Evolutionary conservation across 352 stramenopile species (phyloP), one percentile per base, ranked within the genome.

Genomic region (Hyaloperonospora brassicae): DNA sequence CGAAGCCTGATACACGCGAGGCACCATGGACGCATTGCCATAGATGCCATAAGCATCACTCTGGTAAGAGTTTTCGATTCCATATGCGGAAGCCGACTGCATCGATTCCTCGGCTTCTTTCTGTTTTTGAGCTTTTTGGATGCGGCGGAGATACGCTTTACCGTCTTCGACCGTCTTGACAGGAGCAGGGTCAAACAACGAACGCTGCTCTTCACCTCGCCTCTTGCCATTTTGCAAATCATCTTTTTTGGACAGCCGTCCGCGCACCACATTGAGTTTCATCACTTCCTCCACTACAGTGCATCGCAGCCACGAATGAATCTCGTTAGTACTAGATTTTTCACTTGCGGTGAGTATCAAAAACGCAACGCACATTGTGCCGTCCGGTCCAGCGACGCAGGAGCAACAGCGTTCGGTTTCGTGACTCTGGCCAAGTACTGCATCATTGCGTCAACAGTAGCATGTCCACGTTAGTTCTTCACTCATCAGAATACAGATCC

Each of bases 1-100:
- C 25, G 81, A 87, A 22, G 81, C 81, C 65, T 92, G 81, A 64
- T 92, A 92, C 48, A 92, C 79, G 13, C 79, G 79, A 27, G 79
- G 81, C 23, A 83, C 69, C 61, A 89, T 70, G 39, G 72, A 80
- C 30, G 74, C 70, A 21, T 71, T 77, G 14, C 81, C 81, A 50
- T 86, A 91, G 44, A 91, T 85, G 9, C 79, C 73, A 59, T 76
- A 86, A 13, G 61, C 67, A 39, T 87, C 81, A 24, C 52, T 79
- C 44, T 76, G 69, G 43, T 78, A 82, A 47, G 72, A 59, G 31
- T 69, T 68, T 41, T 72, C 66, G 31, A 72, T 68, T 34, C 76
- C 70, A 53, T 78, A 84, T 0, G 51, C 48, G 2, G 72, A 72
- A 6, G 62, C 58, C 2, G 63, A 62, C 44, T 82, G 68, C 62